phyloP scores from a whole-genome alignment of 345 rosid genomes.

The Citrus sp. region DNA sequence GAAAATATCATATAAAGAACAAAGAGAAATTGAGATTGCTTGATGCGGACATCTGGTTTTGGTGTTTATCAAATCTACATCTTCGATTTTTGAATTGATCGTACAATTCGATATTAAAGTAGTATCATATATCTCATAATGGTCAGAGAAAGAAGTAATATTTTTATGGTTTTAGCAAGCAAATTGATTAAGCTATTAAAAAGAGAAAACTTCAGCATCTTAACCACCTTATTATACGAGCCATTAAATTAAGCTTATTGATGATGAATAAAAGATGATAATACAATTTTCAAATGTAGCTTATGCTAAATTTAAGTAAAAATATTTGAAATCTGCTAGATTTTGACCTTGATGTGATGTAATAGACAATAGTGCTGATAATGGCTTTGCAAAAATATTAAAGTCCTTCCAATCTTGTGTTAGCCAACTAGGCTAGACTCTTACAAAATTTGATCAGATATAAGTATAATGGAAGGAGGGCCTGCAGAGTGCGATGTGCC shows the following conservation, averaged over 20 bases:
- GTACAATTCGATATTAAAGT: not conserved
- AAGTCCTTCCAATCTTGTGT: not conserved
- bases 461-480: not conserved
- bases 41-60: constrained; percentile 24
- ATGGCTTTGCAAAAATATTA: constrained; percentile 17
- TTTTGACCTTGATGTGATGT: not conserved
- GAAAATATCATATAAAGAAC: constrained; percentile 1
- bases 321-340: not conserved
- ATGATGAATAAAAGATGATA: not conserved
- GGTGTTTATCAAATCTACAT: not conserved
- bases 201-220: not conserved
- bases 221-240: not conserved
- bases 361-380: not conserved
- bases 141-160: not conserved
- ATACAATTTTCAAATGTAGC: not conserved
- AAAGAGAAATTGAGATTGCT: constrained; percentile 15
- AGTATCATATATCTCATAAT: not conserved
- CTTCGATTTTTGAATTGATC: not conserved
- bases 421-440: not conserved
- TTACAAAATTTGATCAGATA: constrained; percentile 12
- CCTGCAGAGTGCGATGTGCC: not conserved
- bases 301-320: not conserved
- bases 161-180: not conserved
- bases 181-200: not conserved
- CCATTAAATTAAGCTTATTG: not conserved